Conservation (phyloP, 768 basidiomycete genomes). For the Clavaria fumosa region DNA sequence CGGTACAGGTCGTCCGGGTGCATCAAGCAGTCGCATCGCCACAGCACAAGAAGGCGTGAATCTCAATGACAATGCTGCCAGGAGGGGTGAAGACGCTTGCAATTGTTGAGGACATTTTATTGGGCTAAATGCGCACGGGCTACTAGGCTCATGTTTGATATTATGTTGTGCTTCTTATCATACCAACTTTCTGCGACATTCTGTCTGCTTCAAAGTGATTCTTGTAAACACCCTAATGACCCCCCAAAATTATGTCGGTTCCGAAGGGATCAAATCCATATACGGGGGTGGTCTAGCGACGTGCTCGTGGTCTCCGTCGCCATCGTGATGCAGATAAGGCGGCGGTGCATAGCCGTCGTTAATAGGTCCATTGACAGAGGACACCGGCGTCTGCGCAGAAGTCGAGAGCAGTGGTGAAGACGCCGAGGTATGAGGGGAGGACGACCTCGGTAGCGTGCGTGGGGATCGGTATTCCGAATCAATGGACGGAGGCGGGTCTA, state of each 20-base stretch:
- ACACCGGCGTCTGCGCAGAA: constrained; percentile 19
- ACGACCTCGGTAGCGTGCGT: constrained; percentile 19
- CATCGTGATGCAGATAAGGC: constrained; percentile 52
- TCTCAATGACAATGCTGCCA: constrained; percentile 45
- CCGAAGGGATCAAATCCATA: constrained; percentile 26
- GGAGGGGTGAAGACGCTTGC: constrained; percentile 67
- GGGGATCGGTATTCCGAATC: constrained; percentile 60
- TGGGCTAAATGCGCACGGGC: no score
- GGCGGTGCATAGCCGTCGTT: constrained; percentile 64
- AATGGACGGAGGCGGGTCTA: constrained; percentile 79
- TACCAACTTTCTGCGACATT: no score
- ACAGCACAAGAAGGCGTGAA: constrained; percentile 47
- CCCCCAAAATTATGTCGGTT: no score
- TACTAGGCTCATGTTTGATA: constrained; percentile 19
- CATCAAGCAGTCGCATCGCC: constrained; percentile 35
- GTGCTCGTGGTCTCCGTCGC: constrained; percentile 33
- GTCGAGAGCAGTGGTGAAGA: constrained; percentile 19
- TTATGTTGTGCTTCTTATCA: constrained; percentile 5
- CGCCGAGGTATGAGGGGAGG: constrained; percentile 18
- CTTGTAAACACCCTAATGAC: no score
- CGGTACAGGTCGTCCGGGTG: constrained; percentile 45
- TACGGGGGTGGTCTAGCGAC: constrained; percentile 48
- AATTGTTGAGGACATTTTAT: constrained; percentile 65
- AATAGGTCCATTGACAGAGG: constrained; percentile 20
- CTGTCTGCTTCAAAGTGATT: no score